These are phyloP conservation scores for Cystoderma amianthinum DNA, from an alignment of 768 basidiomycete species.

Conservation along the genomic window DNA sequence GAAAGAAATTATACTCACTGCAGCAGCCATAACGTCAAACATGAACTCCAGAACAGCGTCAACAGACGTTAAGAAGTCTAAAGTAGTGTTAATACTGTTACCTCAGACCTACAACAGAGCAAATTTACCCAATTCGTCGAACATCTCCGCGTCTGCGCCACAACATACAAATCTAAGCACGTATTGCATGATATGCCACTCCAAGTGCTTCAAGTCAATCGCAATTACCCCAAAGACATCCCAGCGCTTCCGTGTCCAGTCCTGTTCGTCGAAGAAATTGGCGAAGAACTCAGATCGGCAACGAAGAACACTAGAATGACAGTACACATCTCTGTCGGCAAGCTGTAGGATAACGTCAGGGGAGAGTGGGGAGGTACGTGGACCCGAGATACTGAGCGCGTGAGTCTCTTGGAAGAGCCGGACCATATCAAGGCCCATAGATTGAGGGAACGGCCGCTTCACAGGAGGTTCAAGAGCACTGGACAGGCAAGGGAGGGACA, in stretches of 20 bases:
- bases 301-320: slow-evolving; percentile 73
- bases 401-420: slow-evolving; percentile 39
- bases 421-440: slow-evolving; percentile 43
- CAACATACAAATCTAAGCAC: slow-evolving; percentile 76
- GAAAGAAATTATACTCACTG: slow-evolving; percentile 40
- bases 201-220: slow-evolving; percentile 68
- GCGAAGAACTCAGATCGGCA: slow-evolving; percentile 81
- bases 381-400: neutral
- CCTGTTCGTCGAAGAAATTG: slow-evolving; percentile 73
- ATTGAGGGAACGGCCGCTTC: slow-evolving; percentile 44
- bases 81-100: neutral
- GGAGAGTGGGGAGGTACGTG: slow-evolving; percentile 18
- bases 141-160: slow-evolving; percentile 61
- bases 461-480: slow-evolving; percentile 52
- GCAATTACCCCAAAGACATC: slow-evolving; percentile 40
- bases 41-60: slow-evolving; percentile 83
- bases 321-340: slow-evolving; percentile 54
- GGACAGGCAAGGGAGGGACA: slow-evolving; percentile 51
- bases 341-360: slow-evolving; percentile 73
- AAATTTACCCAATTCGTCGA: slow-evolving; percentile 57
- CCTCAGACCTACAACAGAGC: neutral
- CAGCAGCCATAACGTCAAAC: slow-evolving; percentile 80
- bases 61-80: slow-evolving; percentile 55
- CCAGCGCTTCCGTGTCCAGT: slow-evolving; percentile 72
- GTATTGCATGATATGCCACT: slow-evolving; percentile 67